Evolutionary conservation across 257 asterid genomes (phyloP), one percentile per base, ranked within the genome.

Genomic region (Paulownia fortunei): DNA sequence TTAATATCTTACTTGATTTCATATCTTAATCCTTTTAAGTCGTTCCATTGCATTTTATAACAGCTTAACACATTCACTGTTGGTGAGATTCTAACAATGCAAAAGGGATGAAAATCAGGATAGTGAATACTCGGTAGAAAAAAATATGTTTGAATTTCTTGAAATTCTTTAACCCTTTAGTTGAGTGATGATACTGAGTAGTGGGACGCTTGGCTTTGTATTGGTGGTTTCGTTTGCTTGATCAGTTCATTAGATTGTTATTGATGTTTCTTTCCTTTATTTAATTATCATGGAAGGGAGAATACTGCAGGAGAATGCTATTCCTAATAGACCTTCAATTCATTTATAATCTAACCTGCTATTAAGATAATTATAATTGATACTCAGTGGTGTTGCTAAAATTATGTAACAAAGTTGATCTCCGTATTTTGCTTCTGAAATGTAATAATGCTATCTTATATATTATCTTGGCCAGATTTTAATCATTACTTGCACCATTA

Each of bases 181-280:
- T 32, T 44, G 42, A 27, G 15, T 67, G 47, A 41, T 52, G 60
- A 54, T 55, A 69, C 21, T 30, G 37, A 39, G 11, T 21, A 41
- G 10, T 77, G n/a, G 52, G 70, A 16, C 12, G 10, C 62, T 69
- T 56, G 18, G 44, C 18, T 69, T 41, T 56, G n/a, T 8, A 18
- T 39, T 74, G 66, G 34, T 74, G 58, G 23, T n/a, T 80, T 72
- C 30, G 3, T 26, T 24, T 69, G 24, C 59, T 11, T 52, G 73
- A 19, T 67, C 0, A 8, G 41, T 66, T 67, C 24, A 39, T 4
- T 55, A 36, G 74, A 69, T 69, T 24, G 3, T 16, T 24, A 10
- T 47, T 30, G 19, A 47, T 46, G 21, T 59, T 69, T 46, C 36
- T 60, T 46, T 69, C 54, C 9, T 32, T 32, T 1, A 13, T 15